phyloP scores from a whole-genome alignment of 2,329 filamentous ascomycete genomes.

The Cytospora piceicola region DNA sequence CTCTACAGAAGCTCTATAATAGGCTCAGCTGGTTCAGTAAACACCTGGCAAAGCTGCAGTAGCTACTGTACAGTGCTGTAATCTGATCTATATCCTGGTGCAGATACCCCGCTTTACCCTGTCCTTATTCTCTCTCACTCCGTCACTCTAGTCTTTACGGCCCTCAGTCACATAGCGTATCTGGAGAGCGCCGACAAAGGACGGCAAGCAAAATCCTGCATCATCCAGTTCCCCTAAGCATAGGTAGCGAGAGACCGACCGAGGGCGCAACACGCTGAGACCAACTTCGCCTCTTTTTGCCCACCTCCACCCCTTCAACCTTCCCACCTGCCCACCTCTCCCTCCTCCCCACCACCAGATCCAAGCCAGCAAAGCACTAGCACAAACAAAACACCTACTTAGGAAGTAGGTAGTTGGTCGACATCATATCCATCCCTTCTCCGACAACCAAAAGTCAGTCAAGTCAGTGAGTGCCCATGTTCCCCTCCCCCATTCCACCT shows the following conservation, averaged over 20 bases:
- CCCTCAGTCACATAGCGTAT: not conserved
- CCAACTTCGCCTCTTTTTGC: constrained; percentile 3
- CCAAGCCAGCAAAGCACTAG: not conserved
- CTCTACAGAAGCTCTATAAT: not conserved
- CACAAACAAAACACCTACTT: not conserved
- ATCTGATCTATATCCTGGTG: not conserved
- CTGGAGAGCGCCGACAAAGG: constrained; percentile 4
- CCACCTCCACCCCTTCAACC: not conserved
- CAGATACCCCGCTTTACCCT: constrained; percentile 2
- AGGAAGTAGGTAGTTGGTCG: not conserved
- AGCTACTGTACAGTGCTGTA: not conserved
- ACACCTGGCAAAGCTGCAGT: not conserved
- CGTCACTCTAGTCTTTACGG: not conserved
- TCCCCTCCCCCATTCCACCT: not conserved
- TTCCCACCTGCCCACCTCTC: no score
- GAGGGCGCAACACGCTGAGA: not conserved
- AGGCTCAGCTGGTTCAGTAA: no score
- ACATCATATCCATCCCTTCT: not conserved
- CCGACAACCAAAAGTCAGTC: no score
- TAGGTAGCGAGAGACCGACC: not conserved
- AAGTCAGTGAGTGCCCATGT: not conserved
- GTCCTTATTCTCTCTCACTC: not conserved
- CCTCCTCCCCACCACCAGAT: not conserved
- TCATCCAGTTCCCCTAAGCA: not conserved
- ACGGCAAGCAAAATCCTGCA: constrained; percentile 2